Base-by-base conservation (phyloP, 2,329 filamentous ascomycete genomes). In the Pseudocercospora musae region DNA sequence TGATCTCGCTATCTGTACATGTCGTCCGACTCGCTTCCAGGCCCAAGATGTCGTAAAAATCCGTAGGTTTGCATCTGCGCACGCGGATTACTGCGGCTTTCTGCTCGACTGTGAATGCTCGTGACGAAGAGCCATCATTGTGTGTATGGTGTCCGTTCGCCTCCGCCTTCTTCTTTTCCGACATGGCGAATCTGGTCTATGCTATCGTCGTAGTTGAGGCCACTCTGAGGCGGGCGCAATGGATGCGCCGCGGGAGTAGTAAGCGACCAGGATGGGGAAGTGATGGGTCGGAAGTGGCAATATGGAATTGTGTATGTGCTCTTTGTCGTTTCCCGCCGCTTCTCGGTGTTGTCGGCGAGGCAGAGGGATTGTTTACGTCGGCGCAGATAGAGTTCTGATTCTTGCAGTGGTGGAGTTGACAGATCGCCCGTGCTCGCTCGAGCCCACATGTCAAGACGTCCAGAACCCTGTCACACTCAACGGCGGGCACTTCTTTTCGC, bases 21-120 rank as follows among this genome's bases (percentile, higher is more conserved):
- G 87, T 85, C 61, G 83, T 79, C 70, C 84, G 84, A 42, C 88
- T 81, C 66, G 82, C 81, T 70, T 89, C 85, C 54, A 97, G 79
- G 21, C 87, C 88, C 31, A 99, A 80, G 70, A 99, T 98, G 76
- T 98, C 95, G 81, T 99, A 99, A 78, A 96, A 99, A 18, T 91
- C 91, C 3, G 92, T 97, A 21, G 90, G 81, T 42, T 84, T 82
- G 79, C 95, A 99, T 80, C 85, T 86, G 68, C 91, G 88, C 75
- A 99, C 95, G 68, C 95, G 87, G 71, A 96, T 80, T 31, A 99
- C 95, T 25, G 94, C 94, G 1, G 90, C 88, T 76, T 96, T 95
- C 75, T 99, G 95, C 71, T 97, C 93, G 29, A 86, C 82, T 1
- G 95, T 99, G 78, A 87, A 96, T 74, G 90, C 85, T 70, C 91